Evolutionary conservation across 2,329 filamentous ascomycete species (phyloP).

Genomic region (Trichoderma guizhouense): DNA sequence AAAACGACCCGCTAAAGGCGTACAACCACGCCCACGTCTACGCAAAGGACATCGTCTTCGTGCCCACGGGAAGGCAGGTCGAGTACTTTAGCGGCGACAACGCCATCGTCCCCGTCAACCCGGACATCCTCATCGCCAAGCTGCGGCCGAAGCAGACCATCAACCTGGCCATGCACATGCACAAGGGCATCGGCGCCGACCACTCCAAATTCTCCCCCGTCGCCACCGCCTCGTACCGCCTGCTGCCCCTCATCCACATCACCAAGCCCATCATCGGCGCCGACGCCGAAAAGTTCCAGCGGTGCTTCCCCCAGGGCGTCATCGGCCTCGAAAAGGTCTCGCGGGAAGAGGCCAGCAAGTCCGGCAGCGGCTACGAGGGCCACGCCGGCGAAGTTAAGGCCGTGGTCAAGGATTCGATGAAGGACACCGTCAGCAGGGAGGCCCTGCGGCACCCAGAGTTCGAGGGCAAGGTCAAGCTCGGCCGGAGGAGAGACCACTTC

Average conservation of each 20-base stretch:
- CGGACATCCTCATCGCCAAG: conserved; percentile 92
- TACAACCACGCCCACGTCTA: conserved; percentile 86
- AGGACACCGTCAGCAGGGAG: conserved; percentile 92
- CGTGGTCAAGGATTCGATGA: conserved; percentile 83
- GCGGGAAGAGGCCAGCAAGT: conserved; percentile 56
- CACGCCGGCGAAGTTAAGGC: conserved; percentile 80
- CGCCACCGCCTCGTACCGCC: conserved; percentile 86
- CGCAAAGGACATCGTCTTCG: conserved; percentile 72
- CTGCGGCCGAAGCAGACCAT: conserved; percentile 87
- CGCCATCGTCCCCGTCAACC: conserved; percentile 74
- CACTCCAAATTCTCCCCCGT: conserved; percentile 98
- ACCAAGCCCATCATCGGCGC: conserved; percentile 75
- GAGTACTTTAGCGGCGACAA: conserved; percentile 65
- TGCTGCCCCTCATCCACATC: conserved; percentile 86
- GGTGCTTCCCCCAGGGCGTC: conserved; percentile 86
- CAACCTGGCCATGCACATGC: conserved; percentile 83
- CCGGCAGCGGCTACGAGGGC: conserved; percentile 65
- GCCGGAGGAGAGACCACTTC: conserved; percentile 88
- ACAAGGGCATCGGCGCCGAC: conserved; percentile 90
- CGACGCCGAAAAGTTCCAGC: conserved; percentile 84
- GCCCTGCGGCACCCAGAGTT: conserved; percentile 90
- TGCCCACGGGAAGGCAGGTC: conserved; percentile 69
- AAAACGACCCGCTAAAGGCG: conserved; percentile 77
- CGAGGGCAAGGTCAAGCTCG: conserved; percentile 90
- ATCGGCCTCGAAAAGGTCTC: conserved; percentile 76